Percentiles rank a stretch among this genome's conserved stretches.
Conservation (phyloP, 2,329 filamentous ascomycete genomes). For the Ustilaginoidea virens region DNA sequence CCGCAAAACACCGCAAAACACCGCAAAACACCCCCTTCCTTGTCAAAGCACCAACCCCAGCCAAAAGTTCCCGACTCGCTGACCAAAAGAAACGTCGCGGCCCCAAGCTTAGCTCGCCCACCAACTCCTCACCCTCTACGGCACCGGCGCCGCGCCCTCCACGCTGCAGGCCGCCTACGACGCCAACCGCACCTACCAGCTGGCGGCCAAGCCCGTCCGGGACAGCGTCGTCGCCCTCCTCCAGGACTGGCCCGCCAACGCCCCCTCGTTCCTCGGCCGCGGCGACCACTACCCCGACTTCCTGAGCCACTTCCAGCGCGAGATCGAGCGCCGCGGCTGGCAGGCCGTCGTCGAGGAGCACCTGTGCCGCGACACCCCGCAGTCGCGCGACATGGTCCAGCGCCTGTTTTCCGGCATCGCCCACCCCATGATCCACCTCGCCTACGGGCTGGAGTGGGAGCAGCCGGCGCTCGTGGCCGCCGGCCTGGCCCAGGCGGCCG, state of each 20-base stretch:
- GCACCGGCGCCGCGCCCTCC: constrained; percentile 48
- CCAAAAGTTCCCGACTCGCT: too few relatives aligned
- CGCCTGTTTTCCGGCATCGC: constrained; percentile 55
- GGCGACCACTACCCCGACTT: constrained; percentile 54
- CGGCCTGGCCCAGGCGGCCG: constrained; percentile 60
- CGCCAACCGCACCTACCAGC: constrained; percentile 51
- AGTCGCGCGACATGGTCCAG: constrained; percentile 51
- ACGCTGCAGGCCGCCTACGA: constrained; percentile 50
- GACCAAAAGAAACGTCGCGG: constrained; percentile 1
- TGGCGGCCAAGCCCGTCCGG: constrained; percentile 30
- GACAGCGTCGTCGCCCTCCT: constrained; percentile 38
- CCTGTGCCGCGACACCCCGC: constrained; percentile 49
- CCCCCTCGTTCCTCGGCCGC: constrained; percentile 45
- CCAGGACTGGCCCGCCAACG: constrained; percentile 32
- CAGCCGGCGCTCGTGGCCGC: constrained; percentile 73
- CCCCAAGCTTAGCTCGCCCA: constrained; percentile 42
- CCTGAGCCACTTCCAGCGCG: constrained; percentile 57
- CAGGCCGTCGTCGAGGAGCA: constrained; percentile 47
- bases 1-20: background rate
- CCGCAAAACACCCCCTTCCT: background rate
- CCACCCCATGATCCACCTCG: constrained; percentile 73
- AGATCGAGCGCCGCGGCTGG: constrained; percentile 51
- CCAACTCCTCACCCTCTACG: constrained; percentile 61
- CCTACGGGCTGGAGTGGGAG: constrained; percentile 69
- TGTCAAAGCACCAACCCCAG: background rate